These are phyloP conservation scores for Dittrichia graveolens DNA, from an alignment of 129 eudicot species.

Conservation along the genomic window DNA sequence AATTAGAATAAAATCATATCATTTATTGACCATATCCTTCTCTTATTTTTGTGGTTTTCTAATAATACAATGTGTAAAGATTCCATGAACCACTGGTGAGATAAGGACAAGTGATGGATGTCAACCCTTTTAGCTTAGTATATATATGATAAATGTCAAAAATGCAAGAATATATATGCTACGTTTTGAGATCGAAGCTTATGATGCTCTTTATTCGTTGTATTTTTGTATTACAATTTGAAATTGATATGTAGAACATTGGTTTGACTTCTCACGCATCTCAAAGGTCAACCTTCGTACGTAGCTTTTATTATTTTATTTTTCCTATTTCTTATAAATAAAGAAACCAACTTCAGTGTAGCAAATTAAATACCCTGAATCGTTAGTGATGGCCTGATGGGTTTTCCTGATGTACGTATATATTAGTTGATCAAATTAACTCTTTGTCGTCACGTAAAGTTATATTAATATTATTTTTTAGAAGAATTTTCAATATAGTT, in stretches of 20 bases:
- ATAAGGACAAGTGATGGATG: constrained; percentile 23
- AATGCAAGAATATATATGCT: constrained; percentile 24
- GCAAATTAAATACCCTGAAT: not conserved
- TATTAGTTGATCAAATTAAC: no score
- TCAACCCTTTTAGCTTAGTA: constrained; percentile 26
- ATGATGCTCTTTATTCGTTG: constrained; percentile 14
- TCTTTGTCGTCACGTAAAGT: no score
- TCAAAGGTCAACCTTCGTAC: constrained; percentile 37
- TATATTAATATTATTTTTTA: no score
- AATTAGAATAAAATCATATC: no score
- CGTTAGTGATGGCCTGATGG: not conserved
- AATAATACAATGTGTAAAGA: no score
- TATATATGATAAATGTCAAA: constrained; percentile 30
- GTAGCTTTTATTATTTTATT: not conserved
- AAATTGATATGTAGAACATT: not conserved
- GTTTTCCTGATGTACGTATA: no score
- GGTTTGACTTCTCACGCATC: constrained; percentile 13
- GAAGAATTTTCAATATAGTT: no score
- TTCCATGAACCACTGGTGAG: not conserved
- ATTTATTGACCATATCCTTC: no score
- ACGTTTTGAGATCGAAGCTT: constrained; percentile 30
- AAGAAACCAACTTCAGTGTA: not conserved
- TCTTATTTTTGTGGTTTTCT: no score
- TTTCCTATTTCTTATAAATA: not conserved
- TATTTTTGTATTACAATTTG: constrained; percentile 1